phyloP scores from a whole-genome alignment of 371 early-diverging fungal species.

The Syncephalastrum monosporum region DNA sequence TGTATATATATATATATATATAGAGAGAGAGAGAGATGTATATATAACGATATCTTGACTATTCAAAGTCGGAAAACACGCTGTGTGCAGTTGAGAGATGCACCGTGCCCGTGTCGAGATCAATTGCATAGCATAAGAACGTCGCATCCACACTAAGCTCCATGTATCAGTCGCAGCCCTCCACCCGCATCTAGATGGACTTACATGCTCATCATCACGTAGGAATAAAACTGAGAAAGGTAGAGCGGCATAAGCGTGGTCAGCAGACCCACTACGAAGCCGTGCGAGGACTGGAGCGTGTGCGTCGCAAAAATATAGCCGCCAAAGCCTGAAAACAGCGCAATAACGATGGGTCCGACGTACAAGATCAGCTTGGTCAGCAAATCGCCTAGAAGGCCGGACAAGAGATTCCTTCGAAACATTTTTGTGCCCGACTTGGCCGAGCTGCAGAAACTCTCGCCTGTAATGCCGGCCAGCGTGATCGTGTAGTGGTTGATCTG shows the following conservation, averaged over 20 bases:
- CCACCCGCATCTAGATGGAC: constrained; percentile 18
- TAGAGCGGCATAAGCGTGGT: constrained; percentile 67
- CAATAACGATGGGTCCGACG: constrained; percentile 54
- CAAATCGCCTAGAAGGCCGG: constrained; percentile 62
- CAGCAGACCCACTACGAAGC: constrained; percentile 66
- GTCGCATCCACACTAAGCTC: constrained; percentile 70
- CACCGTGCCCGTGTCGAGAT: constrained; percentile 70
- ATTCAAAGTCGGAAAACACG: constrained; percentile 39
- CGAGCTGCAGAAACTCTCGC: constrained; percentile 60
- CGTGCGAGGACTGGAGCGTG: constrained; percentile 63
- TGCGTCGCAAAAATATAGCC: constrained; percentile 69
- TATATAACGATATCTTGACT: neutral
- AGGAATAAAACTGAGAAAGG: constrained; percentile 66
- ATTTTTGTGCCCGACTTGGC: constrained; percentile 66
- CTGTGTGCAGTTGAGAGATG: constrained; percentile 54
- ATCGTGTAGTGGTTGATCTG: constrained; percentile 72
- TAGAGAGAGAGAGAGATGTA: too few species aligned
- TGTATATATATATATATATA: too few species aligned
- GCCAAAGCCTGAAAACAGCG: constrained; percentile 58
- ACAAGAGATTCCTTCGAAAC: constrained; percentile 70
- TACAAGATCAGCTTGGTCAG: constrained; percentile 55
- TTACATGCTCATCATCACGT: constrained; percentile 78
- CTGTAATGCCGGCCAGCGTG: constrained; percentile 71
- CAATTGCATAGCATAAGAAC: constrained; percentile 79
- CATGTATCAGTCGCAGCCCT: neutral